These are phyloP conservation scores for Irpex lacteus DNA, from an alignment of 1,284 basidiomycete genomes.

Conservation along the genomic window DNA sequence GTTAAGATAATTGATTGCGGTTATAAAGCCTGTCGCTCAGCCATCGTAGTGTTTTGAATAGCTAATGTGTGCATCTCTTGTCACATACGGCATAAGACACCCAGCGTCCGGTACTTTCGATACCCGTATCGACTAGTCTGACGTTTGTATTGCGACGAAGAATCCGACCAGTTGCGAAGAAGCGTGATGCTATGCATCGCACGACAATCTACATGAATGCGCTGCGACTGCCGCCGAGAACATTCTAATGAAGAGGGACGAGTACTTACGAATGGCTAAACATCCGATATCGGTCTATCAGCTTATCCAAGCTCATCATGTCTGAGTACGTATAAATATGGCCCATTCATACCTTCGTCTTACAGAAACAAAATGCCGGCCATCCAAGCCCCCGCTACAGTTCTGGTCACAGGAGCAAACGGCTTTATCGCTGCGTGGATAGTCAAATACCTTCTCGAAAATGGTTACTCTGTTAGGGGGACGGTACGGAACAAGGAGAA, in stretches of 20 bases:
- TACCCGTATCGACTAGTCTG: no score
- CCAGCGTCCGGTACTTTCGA: no score
- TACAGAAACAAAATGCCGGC: conserved; percentile 38
- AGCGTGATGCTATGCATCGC: not conserved
- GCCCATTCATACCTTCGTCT: not conserved
- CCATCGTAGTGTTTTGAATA: no score
- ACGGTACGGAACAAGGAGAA: not conserved
- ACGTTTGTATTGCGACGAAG: no score
- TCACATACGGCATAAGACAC: no score
- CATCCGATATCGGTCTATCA: not conserved
- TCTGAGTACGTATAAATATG: not conserved
- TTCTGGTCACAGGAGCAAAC: conserved; percentile 31
- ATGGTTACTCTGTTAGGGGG: conserved; percentile 43
- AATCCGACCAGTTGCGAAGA: not conserved
- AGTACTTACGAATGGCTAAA: not conserved
- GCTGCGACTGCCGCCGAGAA: not conserved
- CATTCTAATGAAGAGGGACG: not conserved
- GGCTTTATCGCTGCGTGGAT: conserved; percentile 35
- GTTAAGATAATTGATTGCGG: no score
- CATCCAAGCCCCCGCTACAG: conserved; percentile 45
- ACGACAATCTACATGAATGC: not conserved
- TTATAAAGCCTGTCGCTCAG: no score
- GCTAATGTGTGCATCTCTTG: no score
- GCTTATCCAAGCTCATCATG: not conserved
- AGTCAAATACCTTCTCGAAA: conserved; percentile 31